Conservation (phyloP, 73 alveolate species). For the Paramecium sexaurelia region DNA sequence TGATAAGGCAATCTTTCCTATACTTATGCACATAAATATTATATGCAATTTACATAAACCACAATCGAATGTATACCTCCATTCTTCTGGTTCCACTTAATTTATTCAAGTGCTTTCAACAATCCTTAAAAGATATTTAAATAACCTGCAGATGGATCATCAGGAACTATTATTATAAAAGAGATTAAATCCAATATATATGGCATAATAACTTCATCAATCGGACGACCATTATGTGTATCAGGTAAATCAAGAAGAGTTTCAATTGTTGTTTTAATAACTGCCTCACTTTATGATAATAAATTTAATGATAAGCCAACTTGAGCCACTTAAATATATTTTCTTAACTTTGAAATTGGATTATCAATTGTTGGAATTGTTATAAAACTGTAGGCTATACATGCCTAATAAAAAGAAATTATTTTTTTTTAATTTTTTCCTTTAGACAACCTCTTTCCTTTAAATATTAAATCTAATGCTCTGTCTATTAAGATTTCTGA, state of each 20-base stretch:
- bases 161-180: constrained; percentile 56
- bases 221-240: not conserved
- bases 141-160: constrained; percentile 62
- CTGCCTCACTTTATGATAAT: constrained; percentile 59
- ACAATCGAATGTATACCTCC: constrained; percentile 46
- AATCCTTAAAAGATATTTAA: constrained; percentile 51
- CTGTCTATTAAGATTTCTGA: constrained; percentile 83
- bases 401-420: constrained; percentile 87
- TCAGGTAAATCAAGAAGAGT: constrained; percentile 61
- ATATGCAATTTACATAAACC: constrained; percentile 27
- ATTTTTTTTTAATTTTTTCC: constrained; percentile 90
- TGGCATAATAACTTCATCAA: constrained; percentile 24
- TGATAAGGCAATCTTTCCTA: constrained; percentile 68
- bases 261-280: constrained; percentile 51
- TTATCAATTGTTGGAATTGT: constrained; percentile 91
- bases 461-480: constrained; percentile 82
- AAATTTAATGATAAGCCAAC: constrained; percentile 41
- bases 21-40: constrained; percentile 47
- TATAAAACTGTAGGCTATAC: constrained; percentile 93
- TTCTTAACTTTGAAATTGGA: constrained; percentile 33
- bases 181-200: constrained; percentile 43
- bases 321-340: constrained; percentile 2
- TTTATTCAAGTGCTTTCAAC: not conserved
- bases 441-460: constrained; percentile 82
- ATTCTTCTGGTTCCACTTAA: constrained; percentile 57